Base-by-base conservation (phyloP, 2,329 filamentous ascomycete genomes). In the Alternaria gansuensis region DNA sequence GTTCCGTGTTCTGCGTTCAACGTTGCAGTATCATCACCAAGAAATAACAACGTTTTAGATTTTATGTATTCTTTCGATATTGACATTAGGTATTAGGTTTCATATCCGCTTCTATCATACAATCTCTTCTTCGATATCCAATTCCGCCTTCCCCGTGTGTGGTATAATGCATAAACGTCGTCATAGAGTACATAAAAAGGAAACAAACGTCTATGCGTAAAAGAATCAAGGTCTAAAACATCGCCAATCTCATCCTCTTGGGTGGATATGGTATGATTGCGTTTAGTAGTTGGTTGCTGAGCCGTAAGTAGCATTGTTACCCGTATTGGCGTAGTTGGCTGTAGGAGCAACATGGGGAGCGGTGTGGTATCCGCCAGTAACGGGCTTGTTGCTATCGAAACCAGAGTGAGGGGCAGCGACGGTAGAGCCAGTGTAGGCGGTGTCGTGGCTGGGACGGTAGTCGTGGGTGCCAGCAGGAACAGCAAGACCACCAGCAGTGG, bases 401-500 rank as follows among this genome's bases (percentile, higher is more conserved):
- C 70, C 72, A 37, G 69, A 64, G 31, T 70, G 72, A 43, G 71
- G 70, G n/a, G 75, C 68, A 17, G 73, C 76, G 49, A 82, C 79
- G 21, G 82, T 84, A 13, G 81, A 81, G 50, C 82, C 81, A 33
- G 68, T 71, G 71, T 80, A 81, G 26, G 77, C 81, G 39, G 83
- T 84, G 60, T 84, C 83, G 67, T 82, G 78, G 54, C 76, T 79
- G 26, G 81, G 79, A 54, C 82, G 79, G 44, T 77, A 74, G 63
- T 80, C 76, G 48, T 62, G 60, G 29, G 53, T 28, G 10, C 41
- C 60, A 29, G 45, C 31, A 14, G 59, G 59, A 14, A 62, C 54
- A 55, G 63, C 67, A 34, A 71, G 64, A 33, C 63, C 60, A 23
- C 64, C 64, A 41, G 57, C 28, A 44, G 51, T 45, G 5, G 54